These are phyloP conservation scores for Nicotiana attenuata DNA, from an alignment of 257 asterid species.

Conservation along the genomic window DNA sequence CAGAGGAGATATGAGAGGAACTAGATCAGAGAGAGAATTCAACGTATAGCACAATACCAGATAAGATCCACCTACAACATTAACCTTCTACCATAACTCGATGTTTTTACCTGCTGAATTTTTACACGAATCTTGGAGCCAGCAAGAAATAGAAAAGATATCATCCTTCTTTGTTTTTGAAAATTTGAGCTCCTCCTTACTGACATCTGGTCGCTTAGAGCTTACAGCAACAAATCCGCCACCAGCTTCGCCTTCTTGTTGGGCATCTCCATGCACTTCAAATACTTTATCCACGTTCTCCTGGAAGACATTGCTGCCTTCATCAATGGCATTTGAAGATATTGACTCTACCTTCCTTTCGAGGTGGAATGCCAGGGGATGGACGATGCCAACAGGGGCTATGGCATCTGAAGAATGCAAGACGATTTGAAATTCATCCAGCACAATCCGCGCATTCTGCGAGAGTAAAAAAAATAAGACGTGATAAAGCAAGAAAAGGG, in stretches of 20 bases:
- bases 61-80: conserved; percentile 1
- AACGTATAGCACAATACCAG: background rate
- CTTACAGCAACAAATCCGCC: conserved; percentile 18
- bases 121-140: conserved; percentile 58
- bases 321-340: conserved; percentile 31
- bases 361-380: conserved; percentile 83
- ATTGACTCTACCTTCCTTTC: conserved; percentile 45
- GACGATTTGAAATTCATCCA: conserved; percentile 74
- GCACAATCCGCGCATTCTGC: conserved; percentile 91
- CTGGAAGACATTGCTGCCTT: conserved; percentile 22
- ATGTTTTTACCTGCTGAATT: conserved; percentile 55
- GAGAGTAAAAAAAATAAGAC: conserved; percentile 9
- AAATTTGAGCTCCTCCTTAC: conserved; percentile 34
- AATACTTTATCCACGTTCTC: conserved; percentile 43
- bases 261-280: conserved; percentile 67
- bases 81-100: conserved; percentile 3
- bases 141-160: conserved; percentile 68
- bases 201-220: conserved; percentile 26
- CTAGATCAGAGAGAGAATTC: conserved; percentile 2
- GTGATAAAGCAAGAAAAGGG: background rate
- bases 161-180: conserved; percentile 50
- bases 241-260: conserved; percentile 32
- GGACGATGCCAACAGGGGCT: conserved; percentile 94
- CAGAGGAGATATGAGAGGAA: conserved; percentile 6
- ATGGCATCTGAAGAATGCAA: conserved; percentile 83